Percentiles rank a stretch among this genome's conserved stretches.
phyloP scores from a whole-genome alignment of 179 eudicot genomes.

The Vitellaria paradoxa region DNA sequence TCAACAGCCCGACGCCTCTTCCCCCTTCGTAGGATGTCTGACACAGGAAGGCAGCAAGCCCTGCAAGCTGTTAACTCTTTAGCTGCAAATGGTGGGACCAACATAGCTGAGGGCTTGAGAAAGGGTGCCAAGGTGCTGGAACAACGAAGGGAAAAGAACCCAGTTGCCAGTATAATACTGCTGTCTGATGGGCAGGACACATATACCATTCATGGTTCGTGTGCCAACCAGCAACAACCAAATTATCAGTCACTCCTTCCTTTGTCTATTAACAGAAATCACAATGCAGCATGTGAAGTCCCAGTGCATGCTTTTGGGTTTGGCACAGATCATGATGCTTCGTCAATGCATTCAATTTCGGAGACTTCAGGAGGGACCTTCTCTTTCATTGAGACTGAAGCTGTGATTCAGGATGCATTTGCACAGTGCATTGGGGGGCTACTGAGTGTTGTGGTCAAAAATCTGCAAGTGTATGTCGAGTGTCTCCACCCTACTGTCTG shows the following conservation, averaged over 20 bases:
- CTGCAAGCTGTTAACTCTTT: conserved; percentile 42
- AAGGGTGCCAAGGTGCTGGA: conserved; percentile 49
- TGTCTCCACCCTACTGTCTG: conserved; percentile 34
- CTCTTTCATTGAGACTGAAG: conserved; percentile 82
- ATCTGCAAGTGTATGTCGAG: conserved; percentile 45
- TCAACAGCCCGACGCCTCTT: conserved; percentile 43
- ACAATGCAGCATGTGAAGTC: conserved; percentile 27
- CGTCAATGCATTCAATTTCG: conserved; percentile 66
- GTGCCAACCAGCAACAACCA: conserved; percentile 15
- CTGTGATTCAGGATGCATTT: conserved; percentile 80
- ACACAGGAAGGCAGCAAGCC: conserved; percentile 40
- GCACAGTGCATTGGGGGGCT: conserved; percentile 95
- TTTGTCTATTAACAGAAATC: conserved; percentile 22
- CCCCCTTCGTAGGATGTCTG: conserved; percentile 46
- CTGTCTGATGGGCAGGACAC: conserved; percentile 56
- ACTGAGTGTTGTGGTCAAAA: conserved; percentile 72
- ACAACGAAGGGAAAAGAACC: conserved; percentile 43
- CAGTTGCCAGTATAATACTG: conserved; percentile 43
- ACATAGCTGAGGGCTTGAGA: conserved; percentile 50
- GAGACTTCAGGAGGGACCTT: conserved; percentile 86
- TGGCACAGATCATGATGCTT: conserved; percentile 77
- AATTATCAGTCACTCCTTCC: conserved; percentile 41
- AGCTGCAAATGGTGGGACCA: conserved; percentile 49
- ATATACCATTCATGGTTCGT: conserved; percentile 30
- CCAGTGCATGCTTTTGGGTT: conserved; percentile 87